phyloP scores from a whole-genome alignment of 2,329 filamentous ascomycete species.

The Dactylellina parvicollis region DNA sequence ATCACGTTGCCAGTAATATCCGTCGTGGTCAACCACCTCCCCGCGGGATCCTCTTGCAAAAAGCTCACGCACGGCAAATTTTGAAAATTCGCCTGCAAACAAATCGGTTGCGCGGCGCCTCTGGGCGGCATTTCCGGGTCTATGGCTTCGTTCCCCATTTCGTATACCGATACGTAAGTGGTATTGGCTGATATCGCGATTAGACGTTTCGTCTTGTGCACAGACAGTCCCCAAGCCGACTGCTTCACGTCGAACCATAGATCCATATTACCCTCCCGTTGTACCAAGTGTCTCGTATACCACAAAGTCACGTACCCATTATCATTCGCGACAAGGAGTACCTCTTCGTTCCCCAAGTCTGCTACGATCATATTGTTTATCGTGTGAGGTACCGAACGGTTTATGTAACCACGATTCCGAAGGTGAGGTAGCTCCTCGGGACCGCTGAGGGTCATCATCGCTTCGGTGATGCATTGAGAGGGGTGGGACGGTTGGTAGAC shows the following conservation, averaged over 20 bases:
- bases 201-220: conserved; percentile 82
- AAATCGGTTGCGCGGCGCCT: conserved; percentile 53
- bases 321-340: conserved; percentile 74
- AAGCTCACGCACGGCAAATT: conserved; percentile 58
- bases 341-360: conserved; percentile 75
- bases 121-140: conserved; percentile 31
- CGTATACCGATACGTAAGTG: conserved; percentile 68
- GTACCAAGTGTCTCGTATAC: conserved; percentile 66
- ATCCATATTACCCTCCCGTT: conserved; percentile 54
- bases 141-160: conserved; percentile 64
- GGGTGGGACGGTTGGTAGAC: conserved; percentile 67
- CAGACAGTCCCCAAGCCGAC: conserved; percentile 88
- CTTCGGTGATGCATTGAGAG: conserved; percentile 65
- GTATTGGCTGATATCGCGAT: conserved; percentile 87
- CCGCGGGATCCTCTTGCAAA: conserved; percentile 56
- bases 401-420: conserved; percentile 67
- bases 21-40: conserved; percentile 58
- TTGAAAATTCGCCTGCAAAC: conserved; percentile 54
- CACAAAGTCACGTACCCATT: conserved; percentile 80
- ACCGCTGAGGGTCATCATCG: conserved; percentile 67
- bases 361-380: conserved; percentile 77
- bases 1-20: conserved; percentile 58
- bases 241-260: conserved; percentile 74
- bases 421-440: conserved; percentile 59
- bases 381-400: conserved; percentile 67